Base-by-base conservation (phyloP, 2,329 filamentous ascomycete species). In the Curvularia sp. region DNA sequence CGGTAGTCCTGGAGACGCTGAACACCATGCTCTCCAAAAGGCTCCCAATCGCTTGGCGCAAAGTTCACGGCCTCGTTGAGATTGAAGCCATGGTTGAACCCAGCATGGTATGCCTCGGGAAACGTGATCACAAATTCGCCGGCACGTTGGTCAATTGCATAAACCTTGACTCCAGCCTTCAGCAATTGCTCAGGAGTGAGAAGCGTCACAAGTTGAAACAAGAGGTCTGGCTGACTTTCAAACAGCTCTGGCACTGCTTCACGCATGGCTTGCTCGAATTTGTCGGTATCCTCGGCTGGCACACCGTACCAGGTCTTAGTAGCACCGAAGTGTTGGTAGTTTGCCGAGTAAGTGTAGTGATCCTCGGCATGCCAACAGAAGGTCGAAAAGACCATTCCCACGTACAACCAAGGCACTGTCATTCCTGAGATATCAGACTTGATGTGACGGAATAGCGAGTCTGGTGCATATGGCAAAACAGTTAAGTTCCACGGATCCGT, bases 351-450 rank as follows among this genome's bases (percentile, higher is more conserved):
- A 1, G 95, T 90, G 74, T 97, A 97, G 73, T 99, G 95, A 71
- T 99, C 95, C 73, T 99, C 95, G 64, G 97, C 97, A 76, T 99
- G 95, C 95, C 95, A 99, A 78, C 95, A 99, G 73, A 99, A 99
- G 0, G 95, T 98, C 0, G 95, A 99, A 75, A 99, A 99, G 39
- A 96, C 96, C 95, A 99, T 99, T 61, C 95, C 95, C 4, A 99
- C 95, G 73, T 99, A 99, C 3, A 99, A 88, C 95, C 95, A 99
- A 0, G 95, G 95, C 7, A 99, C 94, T 0, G 95, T 99, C 95
- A 99, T 99, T 38, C 95, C 95, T 1, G 95, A 98, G 53, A 99
- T 96, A 73, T 99, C 95, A 0, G 94, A 92, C 76, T 98, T 98
- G 82, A 99, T 98, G 69, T 99, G 92, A 49, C 94, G 87, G 81